phyloP scores from a whole-genome alignment of 1,139 yeast genomes.

The Kluyveromyces sp. region DNA sequence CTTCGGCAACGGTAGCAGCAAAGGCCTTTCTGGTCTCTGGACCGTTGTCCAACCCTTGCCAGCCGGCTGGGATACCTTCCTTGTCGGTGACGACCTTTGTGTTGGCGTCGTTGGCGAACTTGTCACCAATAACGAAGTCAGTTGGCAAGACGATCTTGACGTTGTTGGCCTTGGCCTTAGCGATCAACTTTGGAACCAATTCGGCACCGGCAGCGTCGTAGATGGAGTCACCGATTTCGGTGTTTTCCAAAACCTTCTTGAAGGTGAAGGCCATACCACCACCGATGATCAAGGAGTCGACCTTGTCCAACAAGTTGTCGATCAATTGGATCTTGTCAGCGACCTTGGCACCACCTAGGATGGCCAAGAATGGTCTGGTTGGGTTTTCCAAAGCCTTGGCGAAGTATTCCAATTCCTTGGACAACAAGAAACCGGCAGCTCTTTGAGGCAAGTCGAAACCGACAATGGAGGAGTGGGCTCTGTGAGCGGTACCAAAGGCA shows the following conservation, averaged over 20 bases:
- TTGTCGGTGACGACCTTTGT: slow-evolving; percentile 73
- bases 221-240: slow-evolving; percentile 82
- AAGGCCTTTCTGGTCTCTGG: slow-evolving; percentile 75
- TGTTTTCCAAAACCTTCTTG: slow-evolving; percentile 80
- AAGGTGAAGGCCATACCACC: slow-evolving; percentile 99
- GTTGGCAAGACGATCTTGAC: slow-evolving; percentile 89
- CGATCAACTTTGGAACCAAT: slow-evolving; percentile 80
- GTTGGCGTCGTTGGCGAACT: slow-evolving; percentile 83
- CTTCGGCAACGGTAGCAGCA: slow-evolving; percentile 71
- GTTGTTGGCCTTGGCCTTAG: slow-evolving; percentile 89
- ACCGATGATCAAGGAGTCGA: slow-evolving; percentile 83
- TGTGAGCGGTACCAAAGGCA: slow-evolving; percentile 98
- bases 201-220: slow-evolving; percentile 90
- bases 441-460: slow-evolving; percentile 88
- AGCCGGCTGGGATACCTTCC: slow-evolving; percentile 84
- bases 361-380: slow-evolving; percentile 92
- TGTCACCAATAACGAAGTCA: slow-evolving; percentile 91
- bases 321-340: slow-evolving; percentile 96
- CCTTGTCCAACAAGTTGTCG: slow-evolving; percentile 93
- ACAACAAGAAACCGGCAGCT: slow-evolving; percentile 96
- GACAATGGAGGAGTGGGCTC: slow-evolving; percentile 98
- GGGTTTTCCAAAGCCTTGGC: slow-evolving; percentile 98
- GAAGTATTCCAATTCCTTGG: slow-evolving; percentile 91
- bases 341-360: slow-evolving; percentile 97
- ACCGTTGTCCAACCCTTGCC: slow-evolving; percentile 95